Conservation (phyloP, 495 filamentous ascomycete genomes). For the Lentithecium fluviatile region DNA sequence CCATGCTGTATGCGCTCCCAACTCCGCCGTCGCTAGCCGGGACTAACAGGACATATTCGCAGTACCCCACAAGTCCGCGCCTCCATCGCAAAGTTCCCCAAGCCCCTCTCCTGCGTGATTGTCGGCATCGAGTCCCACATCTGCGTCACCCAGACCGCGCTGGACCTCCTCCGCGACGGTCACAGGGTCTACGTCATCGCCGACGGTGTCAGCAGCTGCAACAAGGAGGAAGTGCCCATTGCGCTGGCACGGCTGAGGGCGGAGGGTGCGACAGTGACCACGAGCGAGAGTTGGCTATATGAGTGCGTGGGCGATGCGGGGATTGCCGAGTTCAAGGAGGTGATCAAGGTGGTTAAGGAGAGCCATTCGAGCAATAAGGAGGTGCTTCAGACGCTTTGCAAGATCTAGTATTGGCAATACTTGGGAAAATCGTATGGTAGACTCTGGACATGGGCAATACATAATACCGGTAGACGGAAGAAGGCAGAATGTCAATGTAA, state of each 20-base stretch:
- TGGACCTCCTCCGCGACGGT: slow-evolving; percentile 72
- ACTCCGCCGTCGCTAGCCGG: background rate
- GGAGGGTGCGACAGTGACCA: slow-evolving; percentile 78
- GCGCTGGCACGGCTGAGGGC: slow-evolving; percentile 72
- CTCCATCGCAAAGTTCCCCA: slow-evolving; percentile 28
- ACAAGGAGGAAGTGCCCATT: slow-evolving; percentile 74
- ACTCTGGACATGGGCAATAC: too few species aligned
- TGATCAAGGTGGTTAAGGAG: slow-evolving; percentile 79
- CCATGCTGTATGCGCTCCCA: slow-evolving; percentile 61
- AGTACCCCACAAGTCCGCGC: slow-evolving; percentile 41
- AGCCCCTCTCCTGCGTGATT: slow-evolving; percentile 53
- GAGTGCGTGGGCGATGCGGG: slow-evolving; percentile 88
- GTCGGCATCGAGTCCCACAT: slow-evolving; percentile 94
- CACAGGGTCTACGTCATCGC: slow-evolving; percentile 85
- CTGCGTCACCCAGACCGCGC: slow-evolving; percentile 81
- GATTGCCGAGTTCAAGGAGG: slow-evolving; percentile 65
- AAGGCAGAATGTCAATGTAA: too few species aligned
- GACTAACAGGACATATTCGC: slow-evolving; percentile 23
- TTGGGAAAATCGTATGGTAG: too few species aligned
- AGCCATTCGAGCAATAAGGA: slow-evolving; percentile 63
- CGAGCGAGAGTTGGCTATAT: slow-evolving; percentile 88
- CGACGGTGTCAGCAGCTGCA: slow-evolving; percentile 88
- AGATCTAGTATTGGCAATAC: slow-evolving; percentile 54
- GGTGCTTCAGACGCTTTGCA: slow-evolving; percentile 63
- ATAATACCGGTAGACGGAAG: too few species aligned